Evolutionary conservation across 306 rosid species (phyloP), one percentile per base, ranked within the genome.

Genomic region (Pyrus pyrifolia): DNA sequence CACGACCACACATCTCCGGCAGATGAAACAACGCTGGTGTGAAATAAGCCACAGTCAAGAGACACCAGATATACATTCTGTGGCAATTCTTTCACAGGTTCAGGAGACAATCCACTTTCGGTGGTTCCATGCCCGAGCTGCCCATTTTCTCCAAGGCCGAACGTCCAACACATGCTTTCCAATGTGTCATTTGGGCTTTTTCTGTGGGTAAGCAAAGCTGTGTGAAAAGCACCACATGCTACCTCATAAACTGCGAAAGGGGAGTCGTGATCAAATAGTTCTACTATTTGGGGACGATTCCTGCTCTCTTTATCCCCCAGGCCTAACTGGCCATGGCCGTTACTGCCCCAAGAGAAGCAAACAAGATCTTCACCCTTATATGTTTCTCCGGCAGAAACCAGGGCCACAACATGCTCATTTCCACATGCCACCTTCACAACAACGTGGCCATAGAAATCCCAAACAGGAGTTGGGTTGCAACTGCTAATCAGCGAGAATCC

Each of bases 391-490:
- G 83, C 80, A 60, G 80, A 83, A 59, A 90, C 95, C 67, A 94
- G 76, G 21, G 91, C 96, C 35, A 90, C 85, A 22, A 87, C 83
- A 79, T 94, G 97, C 79, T 90, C 97, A 57, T 85, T 91, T 82
- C 98, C 98, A 76, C 98, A 94, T 64, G 96, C 94, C 76, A 91
- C 96, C 85, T 90, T 91, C 82, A 88, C 95, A 71, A 91, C 96
- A 61, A 84, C 71, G 42, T 67, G 89, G 71, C 98, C 97, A 44
- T 76, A 86, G 73, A 94, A 89, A 75, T 89, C 91, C 88, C 86
- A 71, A n/a, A 91, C 91, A 4, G 89, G 97, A 11, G 88, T 83
- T 78, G 98, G 97, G 75, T 65, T 80, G 88, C 83, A 90, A 82
- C 58, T 83, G 84, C 83, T 87, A 70, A 79, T 80, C 51, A 88